Evolutionary conservation across 495 filamentous ascomycete species (phyloP).

Genomic region (Penicillium verhagenii): DNA sequence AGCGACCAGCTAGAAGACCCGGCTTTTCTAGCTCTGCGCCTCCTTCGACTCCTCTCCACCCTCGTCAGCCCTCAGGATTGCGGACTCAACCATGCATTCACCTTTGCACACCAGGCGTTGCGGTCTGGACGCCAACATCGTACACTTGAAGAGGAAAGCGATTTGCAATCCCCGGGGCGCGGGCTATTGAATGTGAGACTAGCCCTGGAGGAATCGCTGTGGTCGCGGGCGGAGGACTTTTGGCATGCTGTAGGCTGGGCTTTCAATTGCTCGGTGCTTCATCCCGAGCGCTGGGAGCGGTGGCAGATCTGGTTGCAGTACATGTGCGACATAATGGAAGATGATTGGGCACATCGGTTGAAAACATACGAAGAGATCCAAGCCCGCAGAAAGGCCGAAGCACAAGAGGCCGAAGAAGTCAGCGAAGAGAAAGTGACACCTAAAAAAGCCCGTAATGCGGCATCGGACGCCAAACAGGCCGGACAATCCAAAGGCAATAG

Average conservation of each 20-base stretch:
- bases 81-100: constrained; percentile 52
- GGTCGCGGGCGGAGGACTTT: constrained; percentile 74
- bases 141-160: constrained; percentile 14
- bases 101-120: constrained; percentile 42
- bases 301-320: constrained; percentile 83
- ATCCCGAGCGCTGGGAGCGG: constrained; percentile 70
- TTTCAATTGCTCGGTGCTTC: constrained; percentile 79
- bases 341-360: constrained; percentile 65
- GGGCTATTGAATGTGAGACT: constrained; percentile 52
- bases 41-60: constrained; percentile 55
- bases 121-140: constrained; percentile 34
- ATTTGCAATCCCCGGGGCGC: constrained; percentile 27
- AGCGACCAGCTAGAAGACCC: constrained; percentile 51
- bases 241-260: constrained; percentile 92
- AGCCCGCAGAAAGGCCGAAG: constrained; percentile 13
- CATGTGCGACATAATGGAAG: constrained; percentile 74
- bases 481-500: neutral
- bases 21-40: constrained; percentile 52
- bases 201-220: constrained; percentile 65
- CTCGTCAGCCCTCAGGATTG: constrained; percentile 52
- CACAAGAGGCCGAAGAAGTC: neutral
- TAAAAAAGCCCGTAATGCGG: neutral
- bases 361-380: constrained; percentile 18
- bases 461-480: neutral
- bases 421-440: constrained; percentile 9